Conservation (phyloP, 2,329 filamentous ascomycete genomes). For the Pestalotiopsis fici region DNA sequence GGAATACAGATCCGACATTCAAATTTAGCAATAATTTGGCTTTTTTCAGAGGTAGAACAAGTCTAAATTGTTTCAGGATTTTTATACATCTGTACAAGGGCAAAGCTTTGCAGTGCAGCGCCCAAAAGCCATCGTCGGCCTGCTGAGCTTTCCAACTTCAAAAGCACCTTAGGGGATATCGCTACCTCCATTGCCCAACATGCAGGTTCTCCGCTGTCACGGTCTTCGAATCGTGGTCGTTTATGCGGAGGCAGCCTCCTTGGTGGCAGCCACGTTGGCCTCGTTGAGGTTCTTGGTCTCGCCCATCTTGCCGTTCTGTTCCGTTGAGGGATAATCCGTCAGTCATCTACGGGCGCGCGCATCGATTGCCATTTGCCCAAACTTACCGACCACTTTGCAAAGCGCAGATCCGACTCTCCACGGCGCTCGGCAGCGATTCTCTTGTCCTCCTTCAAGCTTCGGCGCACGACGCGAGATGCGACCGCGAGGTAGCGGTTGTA, state of each 20-base stretch:
- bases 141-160: neutral
- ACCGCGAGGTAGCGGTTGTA: conserved; percentile 99
- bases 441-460: conserved; percentile 95
- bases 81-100: conserved; percentile 32
- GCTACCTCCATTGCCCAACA: neutral
- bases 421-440: conserved; percentile 85
- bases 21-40: neutral
- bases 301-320: conserved; percentile 93
- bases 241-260: conserved; percentile 38
- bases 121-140: neutral
- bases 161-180: neutral
- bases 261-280: conserved; percentile 46
- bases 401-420: conserved; percentile 85
- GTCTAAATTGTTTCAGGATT: conserved; percentile 13
- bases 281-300: conserved; percentile 73
- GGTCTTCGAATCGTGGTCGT: conserved; percentile 16
- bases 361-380: conserved; percentile 13
- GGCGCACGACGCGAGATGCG: conserved; percentile 91
- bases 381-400: conserved; percentile 95
- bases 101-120: conserved; percentile 10
- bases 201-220: neutral
- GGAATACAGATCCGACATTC: neutral
- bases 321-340: conserved; percentile 30
- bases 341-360: conserved; percentile 9
- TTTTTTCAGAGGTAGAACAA: neutral